Conservation (phyloP, 2,329 filamentous ascomycete species). For the Beauveria sp. region DNA sequence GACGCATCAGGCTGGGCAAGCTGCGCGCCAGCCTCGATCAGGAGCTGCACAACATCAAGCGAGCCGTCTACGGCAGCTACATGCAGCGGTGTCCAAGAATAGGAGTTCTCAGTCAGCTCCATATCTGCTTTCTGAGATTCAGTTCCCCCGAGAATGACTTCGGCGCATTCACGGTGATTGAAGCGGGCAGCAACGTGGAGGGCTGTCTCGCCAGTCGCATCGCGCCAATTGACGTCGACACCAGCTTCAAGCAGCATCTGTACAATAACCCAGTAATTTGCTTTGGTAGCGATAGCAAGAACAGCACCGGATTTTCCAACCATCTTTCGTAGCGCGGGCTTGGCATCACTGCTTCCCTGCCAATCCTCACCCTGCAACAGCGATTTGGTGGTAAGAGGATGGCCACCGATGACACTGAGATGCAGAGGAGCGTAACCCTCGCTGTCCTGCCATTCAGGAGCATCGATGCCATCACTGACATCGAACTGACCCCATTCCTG, state of each 20-base stretch:
- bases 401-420: slow-evolving; percentile 84
- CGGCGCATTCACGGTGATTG: slow-evolving; percentile 74
- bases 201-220: slow-evolving; percentile 83
- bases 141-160: slow-evolving; percentile 64
- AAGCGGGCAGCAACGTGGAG: slow-evolving; percentile 87
- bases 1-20: slow-evolving; percentile 70
- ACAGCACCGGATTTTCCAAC: slow-evolving; percentile 82
- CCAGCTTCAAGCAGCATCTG: slow-evolving; percentile 81
- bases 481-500: slow-evolving; percentile 84
- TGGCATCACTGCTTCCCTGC: slow-evolving; percentile 55
- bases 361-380: slow-evolving; percentile 76
- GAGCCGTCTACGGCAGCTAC: slow-evolving; percentile 88
- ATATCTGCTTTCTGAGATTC: slow-evolving; percentile 64
- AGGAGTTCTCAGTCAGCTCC: slow-evolving; percentile 73
- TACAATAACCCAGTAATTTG: slow-evolving; percentile 79
- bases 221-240: slow-evolving; percentile 88
- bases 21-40: slow-evolving; percentile 73
- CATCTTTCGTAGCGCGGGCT: slow-evolving; percentile 56
- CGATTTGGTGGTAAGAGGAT: slow-evolving; percentile 74
- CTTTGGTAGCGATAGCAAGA: slow-evolving; percentile 77
- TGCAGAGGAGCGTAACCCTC: slow-evolving; percentile 90
- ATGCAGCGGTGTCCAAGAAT: slow-evolving; percentile 92
- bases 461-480: slow-evolving; percentile 78
- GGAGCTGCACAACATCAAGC: slow-evolving; percentile 62
- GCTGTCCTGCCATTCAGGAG: slow-evolving; percentile 79